Conservation (phyloP, 805 yeast genomes). For the Debaryomyces maramus region DNA sequence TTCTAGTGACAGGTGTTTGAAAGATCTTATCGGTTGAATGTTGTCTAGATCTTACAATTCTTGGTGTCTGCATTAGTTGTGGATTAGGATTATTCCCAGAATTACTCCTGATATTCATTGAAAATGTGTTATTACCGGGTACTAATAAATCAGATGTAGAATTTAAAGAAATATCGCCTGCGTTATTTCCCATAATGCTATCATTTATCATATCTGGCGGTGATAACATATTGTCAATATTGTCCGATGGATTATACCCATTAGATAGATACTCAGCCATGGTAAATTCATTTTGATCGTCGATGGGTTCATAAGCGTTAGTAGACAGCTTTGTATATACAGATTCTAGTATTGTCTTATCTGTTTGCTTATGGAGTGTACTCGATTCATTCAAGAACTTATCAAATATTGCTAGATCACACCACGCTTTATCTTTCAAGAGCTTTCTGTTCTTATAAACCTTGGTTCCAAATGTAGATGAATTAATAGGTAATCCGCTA, state of each 20-base stretch:
- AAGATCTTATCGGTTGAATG: constrained; percentile 37
- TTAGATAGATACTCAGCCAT: constrained; percentile 36
- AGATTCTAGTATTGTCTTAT: constrained; percentile 34
- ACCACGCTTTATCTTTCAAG: constrained; percentile 35
- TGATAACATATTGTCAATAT: constrained; percentile 10
- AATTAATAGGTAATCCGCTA: constrained; percentile 36
- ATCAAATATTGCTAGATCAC: constrained; percentile 29
- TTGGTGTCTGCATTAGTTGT: constrained; percentile 36
- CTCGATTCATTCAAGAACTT: constrained; percentile 25
- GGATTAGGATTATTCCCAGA: constrained; percentile 11
- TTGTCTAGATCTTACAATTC: constrained; percentile 39
- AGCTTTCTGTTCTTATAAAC: constrained; percentile 32
- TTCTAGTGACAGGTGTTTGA: constrained; percentile 44
- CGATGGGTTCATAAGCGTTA: constrained; percentile 14
- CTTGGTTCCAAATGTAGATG: constrained; percentile 41
- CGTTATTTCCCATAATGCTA: constrained; percentile 26
- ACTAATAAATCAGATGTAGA: constrained; percentile 27
- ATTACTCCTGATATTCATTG: constrained; percentile 5
- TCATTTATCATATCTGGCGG: constrained; percentile 22
- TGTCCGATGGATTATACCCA: constrained; percentile 23
- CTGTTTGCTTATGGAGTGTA: constrained; percentile 19
- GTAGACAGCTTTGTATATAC: constrained; percentile 17
- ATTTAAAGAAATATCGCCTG: constrained; percentile 35
- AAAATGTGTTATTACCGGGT: constrained; percentile 25
- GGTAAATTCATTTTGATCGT: constrained; percentile 17